These are phyloP conservation scores for Aspergillus cavernicola DNA, from an alignment of 495 filamentous ascomycete genomes.

Conservation along the genomic window DNA sequence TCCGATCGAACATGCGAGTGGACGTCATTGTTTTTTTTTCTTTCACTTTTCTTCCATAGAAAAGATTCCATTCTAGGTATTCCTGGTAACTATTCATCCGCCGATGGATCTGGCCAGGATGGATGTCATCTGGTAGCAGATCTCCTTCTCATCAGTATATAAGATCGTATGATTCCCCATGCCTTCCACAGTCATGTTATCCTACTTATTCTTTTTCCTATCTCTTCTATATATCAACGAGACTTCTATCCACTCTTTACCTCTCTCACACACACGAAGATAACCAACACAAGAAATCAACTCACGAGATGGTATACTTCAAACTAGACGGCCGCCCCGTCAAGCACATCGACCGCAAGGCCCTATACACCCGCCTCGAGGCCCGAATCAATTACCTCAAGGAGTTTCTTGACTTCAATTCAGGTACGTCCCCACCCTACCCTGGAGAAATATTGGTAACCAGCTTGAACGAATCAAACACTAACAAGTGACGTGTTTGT, in stretches of 20 bases:
- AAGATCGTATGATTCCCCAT: conserved; percentile 18
- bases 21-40: background rate
- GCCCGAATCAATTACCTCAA: conserved; percentile 67
- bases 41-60: background rate
- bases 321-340: conserved; percentile 24
- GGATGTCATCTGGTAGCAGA: too few relatives aligned
- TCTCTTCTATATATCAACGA: background rate
- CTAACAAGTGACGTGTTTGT: too few relatives aligned
- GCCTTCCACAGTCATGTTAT: too few relatives aligned
- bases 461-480: too few relatives aligned
- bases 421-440: conserved; percentile 43
- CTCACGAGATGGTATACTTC: conserved; percentile 16
- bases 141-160: conserved; percentile 9
- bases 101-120: background rate
- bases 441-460: background rate
- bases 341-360: conserved; percentile 63
- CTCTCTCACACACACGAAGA: too few relatives aligned
- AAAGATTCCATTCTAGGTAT: too few relatives aligned
- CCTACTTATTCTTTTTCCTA: conserved; percentile 3
- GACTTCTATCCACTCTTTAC: too few relatives aligned
- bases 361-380: conserved; percentile 64
- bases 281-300: too few relatives aligned
- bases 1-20: background rate
- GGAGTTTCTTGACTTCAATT: conserved; percentile 67
- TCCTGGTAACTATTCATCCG: background rate